Evolutionary conservation across 768 basidiomycete species (phyloP), one percentile per base, ranked within the genome.

Genomic region (Leccinum broughii): DNA sequence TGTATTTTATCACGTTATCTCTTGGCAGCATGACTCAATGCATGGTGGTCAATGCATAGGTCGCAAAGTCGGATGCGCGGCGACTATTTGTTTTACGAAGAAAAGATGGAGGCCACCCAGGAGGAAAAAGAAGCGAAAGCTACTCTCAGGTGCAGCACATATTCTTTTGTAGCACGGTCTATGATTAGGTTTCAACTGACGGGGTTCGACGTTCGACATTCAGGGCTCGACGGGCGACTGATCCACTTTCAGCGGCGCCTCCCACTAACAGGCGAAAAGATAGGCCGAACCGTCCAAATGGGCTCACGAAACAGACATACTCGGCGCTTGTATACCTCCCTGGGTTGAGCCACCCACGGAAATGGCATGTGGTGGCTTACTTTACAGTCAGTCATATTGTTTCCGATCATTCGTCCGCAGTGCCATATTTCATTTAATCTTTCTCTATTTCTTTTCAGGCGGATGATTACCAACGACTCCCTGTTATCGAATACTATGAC

Each of bases 311-410:
- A 76, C 90, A 92, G 70, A 92, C 90, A 0, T 92, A 91, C 68
- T 91, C 89, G 8, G 90, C 89, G 30, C 83, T 85, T 41, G 88
- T 90, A 50, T 80, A 86, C 68, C 77, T 86, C 60, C 86, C 85
- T 41, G 85, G 83, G 53, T 76, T 80, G 41, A 77, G 76, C 57
- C 80, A 81, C 55, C 80, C 81, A 30, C 81, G 84, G 48, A 90
- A 90, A 80, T 92, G 90, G 90, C 90, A 92, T 75, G 82, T 92
- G 54, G 89, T 90, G 59, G 89, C 89, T 51, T 92, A 92, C 77
- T 91, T 92, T 73, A 84, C 85, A 73, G 89, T 90, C 69, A 70
- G 82, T 67, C 55, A 52, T 49, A 60, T 41, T 49, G 30, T 51
- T 51, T 56, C 28, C 13, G 51, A 30, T 59, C 51, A 57, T 28